phyloP scores from a whole-genome alignment of 2,329 filamentous ascomycete species.

The Fusarium foetens region DNA sequence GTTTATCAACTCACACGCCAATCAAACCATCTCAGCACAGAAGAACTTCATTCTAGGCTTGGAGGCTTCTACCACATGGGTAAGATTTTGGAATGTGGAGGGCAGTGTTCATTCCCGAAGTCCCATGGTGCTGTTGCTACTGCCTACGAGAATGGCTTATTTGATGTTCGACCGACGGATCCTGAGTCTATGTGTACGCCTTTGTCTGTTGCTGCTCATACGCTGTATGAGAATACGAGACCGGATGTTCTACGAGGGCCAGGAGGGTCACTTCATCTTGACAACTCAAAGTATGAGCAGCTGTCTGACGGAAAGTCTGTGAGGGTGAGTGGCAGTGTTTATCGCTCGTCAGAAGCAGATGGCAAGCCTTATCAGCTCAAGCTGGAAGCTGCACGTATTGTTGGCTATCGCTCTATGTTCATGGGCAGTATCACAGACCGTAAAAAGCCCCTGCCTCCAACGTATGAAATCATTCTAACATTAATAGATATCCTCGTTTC shows the following conservation, averaged over 20 bases:
- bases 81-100: conserved; percentile 65
- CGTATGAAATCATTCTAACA: accelerated
- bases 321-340: conserved; percentile 25
- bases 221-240: conserved; percentile 64
- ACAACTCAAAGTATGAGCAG: conserved; percentile 42
- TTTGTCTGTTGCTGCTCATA: conserved; percentile 62
- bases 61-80: conserved; percentile 62
- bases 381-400: conserved; percentile 33
- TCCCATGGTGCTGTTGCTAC: conserved; percentile 54
- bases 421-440: conserved; percentile 39
- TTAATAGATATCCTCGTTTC: conserved; percentile 27
- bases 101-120: conserved; percentile 60
- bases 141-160: conserved; percentile 53
- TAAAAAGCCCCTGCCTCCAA: accelerated
- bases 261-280: conserved; percentile 58
- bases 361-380: conserved; percentile 37
- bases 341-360: conserved; percentile 5
- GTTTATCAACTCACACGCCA: conserved; percentile 23
- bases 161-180: conserved; percentile 58
- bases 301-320: conserved; percentile 22
- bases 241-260: conserved; percentile 62
- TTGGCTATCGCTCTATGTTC: conserved; percentile 40
- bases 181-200: conserved; percentile 56
- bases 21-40: not conserved
- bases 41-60: conserved; percentile 5